Base-by-base conservation (phyloP, 169 alveolate genomes). In the Plasmodium knowlesi region DNA sequence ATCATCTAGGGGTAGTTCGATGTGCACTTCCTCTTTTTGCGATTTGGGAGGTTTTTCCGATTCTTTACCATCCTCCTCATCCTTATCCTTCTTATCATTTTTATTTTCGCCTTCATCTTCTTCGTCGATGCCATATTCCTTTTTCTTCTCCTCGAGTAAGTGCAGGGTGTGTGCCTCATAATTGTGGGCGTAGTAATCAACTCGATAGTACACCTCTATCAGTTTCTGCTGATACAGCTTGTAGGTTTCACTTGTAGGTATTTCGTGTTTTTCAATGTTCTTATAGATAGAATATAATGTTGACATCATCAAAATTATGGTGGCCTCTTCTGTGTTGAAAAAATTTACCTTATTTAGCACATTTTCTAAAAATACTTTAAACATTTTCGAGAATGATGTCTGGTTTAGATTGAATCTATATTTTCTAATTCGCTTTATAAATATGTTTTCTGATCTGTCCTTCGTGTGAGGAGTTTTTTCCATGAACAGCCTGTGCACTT, bases 221-320 rank as follows among this genome's bases (percentile, higher is more conserved):
- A 91, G 41, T 81, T 91, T 91, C 28, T 91, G 95, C 54, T 82
- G 95, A 46, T 91, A 82, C 30, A 82, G 39, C 43, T 91, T 80
- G 83, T 71, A 91, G 0, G 92, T 91, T 72, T 91, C 84, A 19
- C 76, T 67, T 81, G 83, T 4, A 0, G 84, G 95, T 2, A 80
- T 70, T 46, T 82, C 78, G 43, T 70, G 43, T 71, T 81, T 70
- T 82, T 91, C 92, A 82, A 91, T 72, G 54, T 91, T 81, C 39
- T 46, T 70, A 39, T 91, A 91, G 73, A 91, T 14, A 50, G 95
- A n/a, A 91, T 91, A 91, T 46, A 91, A 19, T 32, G 80, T 25
- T 0, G 95, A 91, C 91, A 80, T 82, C 4, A 72, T 76, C 22
- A 91, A 5, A 19, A 91, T 82, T 14, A 81, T 80, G 0, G 72